These are phyloP conservation scores for Kwoniella bestiolae DNA, from an alignment of 768 basidiomycete species.

Conservation along the genomic window DNA sequence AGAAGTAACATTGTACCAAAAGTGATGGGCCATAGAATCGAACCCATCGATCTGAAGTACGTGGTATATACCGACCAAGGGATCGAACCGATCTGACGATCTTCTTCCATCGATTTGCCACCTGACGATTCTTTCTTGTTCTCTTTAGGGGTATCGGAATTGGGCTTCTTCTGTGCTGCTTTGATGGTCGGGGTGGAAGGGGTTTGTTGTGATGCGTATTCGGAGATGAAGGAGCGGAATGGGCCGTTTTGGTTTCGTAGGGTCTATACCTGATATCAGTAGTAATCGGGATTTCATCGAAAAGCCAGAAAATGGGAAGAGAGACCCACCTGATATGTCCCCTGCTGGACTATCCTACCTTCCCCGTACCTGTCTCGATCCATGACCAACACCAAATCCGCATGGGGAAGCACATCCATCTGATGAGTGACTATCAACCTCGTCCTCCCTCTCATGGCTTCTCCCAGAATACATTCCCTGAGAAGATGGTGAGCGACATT, in stretches of 20 bases:
- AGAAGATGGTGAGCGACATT: constrained; percentile 72
- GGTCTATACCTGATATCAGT: constrained; percentile 16
- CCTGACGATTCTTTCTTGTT: constrained; percentile 16
- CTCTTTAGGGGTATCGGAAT: neutral
- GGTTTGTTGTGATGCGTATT: constrained; percentile 65
- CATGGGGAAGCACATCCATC: constrained; percentile 48
- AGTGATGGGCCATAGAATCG: constrained; percentile 61
- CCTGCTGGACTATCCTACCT: constrained; percentile 65
- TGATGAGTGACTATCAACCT: constrained; percentile 64
- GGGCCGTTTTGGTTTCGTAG: constrained; percentile 33
- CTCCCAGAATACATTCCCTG: constrained; percentile 64
- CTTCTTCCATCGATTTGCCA: constrained; percentile 61
- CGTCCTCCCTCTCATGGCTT: constrained; percentile 63
- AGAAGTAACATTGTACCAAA: constrained; percentile 61
- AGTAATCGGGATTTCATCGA: neutral
- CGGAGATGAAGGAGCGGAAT: constrained; percentile 51
- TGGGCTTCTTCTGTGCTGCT: constrained; percentile 12
- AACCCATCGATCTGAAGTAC: constrained; percentile 63
- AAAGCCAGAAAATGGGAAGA: neutral
- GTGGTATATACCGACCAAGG: constrained; percentile 62
- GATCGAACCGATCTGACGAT: constrained; percentile 64
- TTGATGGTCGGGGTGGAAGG: constrained; percentile 56
- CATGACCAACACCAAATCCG: constrained; percentile 53
- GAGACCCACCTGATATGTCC: constrained; percentile 61
- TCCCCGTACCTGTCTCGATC: constrained; percentile 27